phyloP scores from a whole-genome alignment of 2,329 filamentous ascomycete genomes.

The Mariannaea sp. region DNA sequence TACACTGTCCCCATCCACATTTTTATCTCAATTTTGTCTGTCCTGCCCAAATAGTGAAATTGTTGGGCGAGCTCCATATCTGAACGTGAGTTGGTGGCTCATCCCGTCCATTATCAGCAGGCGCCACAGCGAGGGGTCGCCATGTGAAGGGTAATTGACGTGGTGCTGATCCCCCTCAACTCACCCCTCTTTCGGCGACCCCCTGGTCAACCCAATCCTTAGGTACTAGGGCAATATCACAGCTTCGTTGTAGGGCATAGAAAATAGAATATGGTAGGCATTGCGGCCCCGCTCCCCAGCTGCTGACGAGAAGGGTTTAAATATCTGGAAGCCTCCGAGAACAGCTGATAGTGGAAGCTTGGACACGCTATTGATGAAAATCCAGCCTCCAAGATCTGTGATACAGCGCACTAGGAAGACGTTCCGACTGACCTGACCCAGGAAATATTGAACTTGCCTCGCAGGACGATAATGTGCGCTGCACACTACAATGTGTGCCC shows the following conservation, averaged over 20 bases:
- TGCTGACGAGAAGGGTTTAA: constrained; percentile 21
- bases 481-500: neutral
- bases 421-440: constrained; percentile 2
- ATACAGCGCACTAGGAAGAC: constrained; percentile 19
- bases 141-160: constrained; percentile 20
- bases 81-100: constrained; percentile 12
- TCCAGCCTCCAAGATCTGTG: constrained; percentile 13
- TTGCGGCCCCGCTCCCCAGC: constrained; percentile 19
- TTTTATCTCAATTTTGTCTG: neutral
- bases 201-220: neutral
- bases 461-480: neutral
- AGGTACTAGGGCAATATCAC: neutral
- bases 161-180: constrained; percentile 6
- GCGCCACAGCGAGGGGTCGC: constrained; percentile 12
- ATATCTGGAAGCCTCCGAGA: constrained; percentile 25
- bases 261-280: constrained; percentile 1
- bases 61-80: constrained; percentile 1
- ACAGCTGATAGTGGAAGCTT: constrained; percentile 28
- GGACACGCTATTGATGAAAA: constrained; percentile 21
- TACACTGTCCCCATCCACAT: constrained; percentile 11
- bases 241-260: constrained; percentile 1
- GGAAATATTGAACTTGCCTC: neutral
- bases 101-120: constrained; percentile 11
- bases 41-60: constrained; percentile 6
- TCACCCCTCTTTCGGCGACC: neutral